phyloP scores from a whole-genome alignment of 192 early-diverging fungal genomes.

The Dissophora ornata region DNA sequence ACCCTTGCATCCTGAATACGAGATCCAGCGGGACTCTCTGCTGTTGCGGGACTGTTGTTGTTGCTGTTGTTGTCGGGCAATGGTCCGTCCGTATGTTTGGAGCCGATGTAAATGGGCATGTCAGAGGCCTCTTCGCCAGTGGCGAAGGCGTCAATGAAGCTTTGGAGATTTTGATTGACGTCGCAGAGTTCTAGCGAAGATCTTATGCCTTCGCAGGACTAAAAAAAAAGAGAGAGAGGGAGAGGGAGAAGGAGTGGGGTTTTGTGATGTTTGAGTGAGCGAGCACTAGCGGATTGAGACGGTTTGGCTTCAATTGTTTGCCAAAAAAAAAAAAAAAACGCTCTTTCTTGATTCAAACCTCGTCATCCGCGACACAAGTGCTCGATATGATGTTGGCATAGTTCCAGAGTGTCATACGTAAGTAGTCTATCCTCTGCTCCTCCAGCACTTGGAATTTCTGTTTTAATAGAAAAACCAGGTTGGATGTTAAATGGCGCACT shows the following conservation, averaged over 20 bases:
- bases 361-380: slow-evolving; percentile 76
- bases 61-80: too few relatives aligned
- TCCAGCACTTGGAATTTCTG: slow-evolving; percentile 75
- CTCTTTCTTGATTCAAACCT: slow-evolving; percentile 47
- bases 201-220: slow-evolving; percentile 79
- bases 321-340: not conserved
- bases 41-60: slow-evolving; percentile 29
- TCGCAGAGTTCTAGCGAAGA: slow-evolving; percentile 72
- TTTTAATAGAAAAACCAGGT: not conserved
- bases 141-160: slow-evolving; percentile 70
- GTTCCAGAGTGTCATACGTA: slow-evolving; percentile 72
- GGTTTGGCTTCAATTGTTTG: not conserved
- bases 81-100: not conserved
- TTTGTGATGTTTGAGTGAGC: too few relatives aligned
- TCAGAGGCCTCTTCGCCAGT: slow-evolving; percentile 70
- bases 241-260: too few relatives aligned
- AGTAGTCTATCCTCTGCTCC: slow-evolving; percentile 77
- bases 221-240: not conserved
- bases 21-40: too few relatives aligned
- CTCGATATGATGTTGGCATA: slow-evolving; percentile 82
- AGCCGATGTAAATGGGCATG: slow-evolving; percentile 24
- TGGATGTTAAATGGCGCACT: too few relatives aligned
- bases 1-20: slow-evolving; percentile 27
- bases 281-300: too few relatives aligned
- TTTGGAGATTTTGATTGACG: slow-evolving; percentile 70